These are phyloP conservation scores for Lentinula sp. DNA, from an alignment of 768 basidiomycete genomes.

Conservation along the genomic window DNA sequence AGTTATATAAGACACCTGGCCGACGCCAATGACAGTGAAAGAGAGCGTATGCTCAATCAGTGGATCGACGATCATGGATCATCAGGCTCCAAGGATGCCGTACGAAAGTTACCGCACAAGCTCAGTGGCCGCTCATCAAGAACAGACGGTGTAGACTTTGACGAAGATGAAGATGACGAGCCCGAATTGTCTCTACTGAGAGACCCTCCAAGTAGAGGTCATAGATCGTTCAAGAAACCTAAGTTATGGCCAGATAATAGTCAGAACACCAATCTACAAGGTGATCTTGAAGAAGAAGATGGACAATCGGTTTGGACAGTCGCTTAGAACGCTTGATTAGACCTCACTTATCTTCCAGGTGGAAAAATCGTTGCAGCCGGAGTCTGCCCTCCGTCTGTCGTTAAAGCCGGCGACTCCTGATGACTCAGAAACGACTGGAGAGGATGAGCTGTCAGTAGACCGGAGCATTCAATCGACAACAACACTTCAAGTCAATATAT, in stretches of 20 bases:
- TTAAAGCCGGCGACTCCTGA: constrained; percentile 3
- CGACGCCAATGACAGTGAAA: background rate
- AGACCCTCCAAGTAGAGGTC: background rate
- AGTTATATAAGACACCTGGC: constrained; percentile 7
- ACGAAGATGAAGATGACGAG: background rate
- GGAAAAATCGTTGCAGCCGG: constrained; percentile 1
- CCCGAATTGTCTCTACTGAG: background rate
- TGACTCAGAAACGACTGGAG: constrained; percentile 1
- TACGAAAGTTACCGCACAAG: background rate
- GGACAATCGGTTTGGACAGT: background rate
- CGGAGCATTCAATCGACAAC: background rate
- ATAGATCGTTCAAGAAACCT: background rate
- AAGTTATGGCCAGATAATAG: background rate
- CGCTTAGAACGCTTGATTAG: background rate
- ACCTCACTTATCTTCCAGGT: background rate
- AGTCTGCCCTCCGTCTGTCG: constrained; percentile 6
- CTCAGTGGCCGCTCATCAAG: background rate
- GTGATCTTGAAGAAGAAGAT: background rate
- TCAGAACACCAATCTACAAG: background rate
- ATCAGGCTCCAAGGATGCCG: background rate
- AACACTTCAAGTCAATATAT: background rate
- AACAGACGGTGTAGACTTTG: background rate
- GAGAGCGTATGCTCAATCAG: constrained; percentile 3
- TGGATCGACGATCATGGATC: constrained; percentile 2
- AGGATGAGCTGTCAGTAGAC: background rate